Conservation (phyloP, 2,329 filamentous ascomycete genomes). For the Fusarium lyarnte region DNA sequence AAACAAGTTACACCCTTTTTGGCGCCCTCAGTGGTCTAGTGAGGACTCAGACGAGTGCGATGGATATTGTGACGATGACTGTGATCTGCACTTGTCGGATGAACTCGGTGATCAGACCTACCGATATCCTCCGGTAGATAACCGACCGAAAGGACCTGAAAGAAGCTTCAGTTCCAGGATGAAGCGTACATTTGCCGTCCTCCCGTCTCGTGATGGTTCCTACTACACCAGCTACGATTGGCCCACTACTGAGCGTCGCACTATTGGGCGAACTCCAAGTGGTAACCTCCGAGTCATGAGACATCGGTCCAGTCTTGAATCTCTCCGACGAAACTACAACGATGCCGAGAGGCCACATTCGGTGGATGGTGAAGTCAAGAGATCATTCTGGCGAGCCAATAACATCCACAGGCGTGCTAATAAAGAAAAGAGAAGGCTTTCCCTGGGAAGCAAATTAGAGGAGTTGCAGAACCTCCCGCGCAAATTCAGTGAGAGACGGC, state of each 20-base stretch:
- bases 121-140: slow-evolving; percentile 60
- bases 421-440: slow-evolving; percentile 47
- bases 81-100: slow-evolving; percentile 40
- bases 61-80: slow-evolving; percentile 45
- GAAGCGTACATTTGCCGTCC: slow-evolving; percentile 69
- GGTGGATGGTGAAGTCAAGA: slow-evolving; percentile 37
- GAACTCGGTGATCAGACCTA: slow-evolving; percentile 54
- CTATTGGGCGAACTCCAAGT: slow-evolving; percentile 67
- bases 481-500: slow-evolving; percentile 65
- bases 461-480: slow-evolving; percentile 64
- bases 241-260: slow-evolving; percentile 61
- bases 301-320: slow-evolving; percentile 60
- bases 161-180: slow-evolving; percentile 62
- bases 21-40: slow-evolving; percentile 64
- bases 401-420: slow-evolving; percentile 41
- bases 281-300: slow-evolving; percentile 69
- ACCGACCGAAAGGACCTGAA: slow-evolving; percentile 56
- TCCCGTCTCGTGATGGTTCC: slow-evolving; percentile 58
- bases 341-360: slow-evolving; percentile 50
- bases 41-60: slow-evolving; percentile 43
- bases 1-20: slow-evolving; percentile 67
- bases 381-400: slow-evolving; percentile 47
- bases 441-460: slow-evolving; percentile 60
- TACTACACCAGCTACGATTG: slow-evolving; percentile 45
- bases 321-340: slow-evolving; percentile 45